A percentile compares a stretch with the other conserved stretches of the same genome.
Conservation (phyloP, 495 filamentous ascomycete species). For the Xylaria telfairii region DNA sequence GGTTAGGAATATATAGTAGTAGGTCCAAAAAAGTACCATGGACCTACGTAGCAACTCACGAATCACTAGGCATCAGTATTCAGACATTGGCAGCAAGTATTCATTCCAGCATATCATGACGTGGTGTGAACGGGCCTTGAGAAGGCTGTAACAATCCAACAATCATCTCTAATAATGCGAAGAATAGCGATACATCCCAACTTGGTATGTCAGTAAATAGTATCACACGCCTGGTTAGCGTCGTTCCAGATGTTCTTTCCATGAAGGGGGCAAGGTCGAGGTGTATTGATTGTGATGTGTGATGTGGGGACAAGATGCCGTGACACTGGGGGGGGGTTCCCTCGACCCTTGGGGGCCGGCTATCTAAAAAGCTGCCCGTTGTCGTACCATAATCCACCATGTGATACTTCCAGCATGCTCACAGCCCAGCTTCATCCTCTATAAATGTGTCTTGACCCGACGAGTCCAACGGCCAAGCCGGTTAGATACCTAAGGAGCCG, state of each 20-base stretch:
- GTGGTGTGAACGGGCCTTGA: neutral
- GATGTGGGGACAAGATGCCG: conserved; percentile 37
- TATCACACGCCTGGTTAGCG: conserved; percentile 18
- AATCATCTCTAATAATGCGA: neutral
- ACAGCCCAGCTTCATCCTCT: conserved; percentile 5
- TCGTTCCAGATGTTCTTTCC: conserved; percentile 13
- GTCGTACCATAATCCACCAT: conserved; percentile 25
- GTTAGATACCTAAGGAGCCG: conserved; percentile 13
- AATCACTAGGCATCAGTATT: neutral
- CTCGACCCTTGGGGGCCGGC: conserved; percentile 32
- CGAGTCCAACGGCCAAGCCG: neutral
- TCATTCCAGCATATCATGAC: conserved; percentile 1
- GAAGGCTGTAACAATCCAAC: conserved; percentile 10
- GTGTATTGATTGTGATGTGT: conserved; percentile 43
- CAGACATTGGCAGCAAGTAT: neutral
- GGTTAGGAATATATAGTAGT: neutral
- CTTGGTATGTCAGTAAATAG: conserved; percentile 11
- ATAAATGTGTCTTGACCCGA: conserved; percentile 6
- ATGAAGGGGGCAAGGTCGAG: conserved; percentile 22
- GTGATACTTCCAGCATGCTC: conserved; percentile 17
- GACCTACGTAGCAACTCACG: neutral
- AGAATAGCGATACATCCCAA: conserved; percentile 3
- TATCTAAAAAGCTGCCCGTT: conserved; percentile 33
- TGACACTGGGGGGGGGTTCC: conserved; percentile 35
- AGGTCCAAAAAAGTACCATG: neutral